Evolutionary conservation across 495 filamentous ascomycete genomes (phyloP).

Genomic region (Apodospora peruviana): DNA sequence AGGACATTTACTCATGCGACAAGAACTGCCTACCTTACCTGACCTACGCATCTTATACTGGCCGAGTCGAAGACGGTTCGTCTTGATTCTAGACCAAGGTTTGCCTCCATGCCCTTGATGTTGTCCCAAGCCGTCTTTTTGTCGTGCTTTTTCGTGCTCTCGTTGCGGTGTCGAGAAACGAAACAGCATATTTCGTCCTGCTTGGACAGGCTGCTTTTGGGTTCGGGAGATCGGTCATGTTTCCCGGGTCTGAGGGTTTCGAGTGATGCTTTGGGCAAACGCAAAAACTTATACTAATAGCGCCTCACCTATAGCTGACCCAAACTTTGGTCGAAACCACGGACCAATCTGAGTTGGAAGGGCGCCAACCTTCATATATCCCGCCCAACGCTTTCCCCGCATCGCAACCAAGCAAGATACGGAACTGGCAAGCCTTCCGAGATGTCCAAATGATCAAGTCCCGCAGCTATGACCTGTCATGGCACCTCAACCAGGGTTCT

Average conservation of each 20-base stretch:
- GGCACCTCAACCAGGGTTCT: neutral
- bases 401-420: neutral
- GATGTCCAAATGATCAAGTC: neutral
- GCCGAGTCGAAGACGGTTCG: too few species aligned
- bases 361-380: too few species aligned
- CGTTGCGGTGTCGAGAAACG: neutral
- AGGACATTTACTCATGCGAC: neutral
- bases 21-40: neutral
- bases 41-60: too few species aligned
- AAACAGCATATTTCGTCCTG: neutral
- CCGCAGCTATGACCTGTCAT: neutral
- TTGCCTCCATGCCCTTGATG: too few species aligned
- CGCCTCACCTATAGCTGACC: constrained; percentile 2
- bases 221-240: neutral
- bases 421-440: neutral
- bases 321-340: neutral
- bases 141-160: too few species aligned
- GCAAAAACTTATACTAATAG: neutral
- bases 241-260: neutral
- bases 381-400: neutral
- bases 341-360: neutral
- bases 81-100: too few species aligned
- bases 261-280: neutral
- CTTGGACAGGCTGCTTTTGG: neutral
- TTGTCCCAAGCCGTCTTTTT: too few species aligned